A percentile compares a stretch with the other conserved stretches of the same genome.
phyloP scores from a whole-genome alignment of 2,329 filamentous ascomycete species.

The Fusarium annulatum region DNA sequence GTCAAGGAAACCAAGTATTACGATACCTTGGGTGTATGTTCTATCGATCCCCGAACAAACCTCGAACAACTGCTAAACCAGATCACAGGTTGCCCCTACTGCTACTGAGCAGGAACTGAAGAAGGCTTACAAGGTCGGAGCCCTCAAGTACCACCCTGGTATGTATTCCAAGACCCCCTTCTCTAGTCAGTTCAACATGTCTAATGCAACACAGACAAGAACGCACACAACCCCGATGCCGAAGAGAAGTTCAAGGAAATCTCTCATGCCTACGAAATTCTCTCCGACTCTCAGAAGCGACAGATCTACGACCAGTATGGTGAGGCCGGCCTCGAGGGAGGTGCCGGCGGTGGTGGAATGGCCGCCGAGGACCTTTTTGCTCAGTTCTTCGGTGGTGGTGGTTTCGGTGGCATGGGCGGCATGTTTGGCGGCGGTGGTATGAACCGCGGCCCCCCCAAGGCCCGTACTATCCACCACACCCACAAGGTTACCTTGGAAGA shows the following conservation, averaged over 20 bases:
- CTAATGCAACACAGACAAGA: slow-evolving; percentile 78
- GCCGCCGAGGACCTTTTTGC: slow-evolving; percentile 95
- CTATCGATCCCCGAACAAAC: background rate
- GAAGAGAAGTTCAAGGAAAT: slow-evolving; percentile 99
- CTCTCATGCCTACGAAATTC: slow-evolving; percentile 93
- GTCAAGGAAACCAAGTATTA: slow-evolving; percentile 84
- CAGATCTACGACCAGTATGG: slow-evolving; percentile 96
- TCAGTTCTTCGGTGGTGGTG: slow-evolving; percentile 86
- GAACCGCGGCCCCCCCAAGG: slow-evolving; percentile 85
- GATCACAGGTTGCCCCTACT: slow-evolving; percentile 75
- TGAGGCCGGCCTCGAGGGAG: slow-evolving; percentile 94
- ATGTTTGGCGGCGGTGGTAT: slow-evolving; percentile 77
- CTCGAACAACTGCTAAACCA: slow-evolving; percentile 30
- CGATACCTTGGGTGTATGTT: slow-evolving; percentile 79
- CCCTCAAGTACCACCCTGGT: slow-evolving; percentile 88
- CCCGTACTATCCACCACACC: slow-evolving; percentile 95
- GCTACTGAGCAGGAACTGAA: slow-evolving; percentile 89
- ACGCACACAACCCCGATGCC: slow-evolving; percentile 89
- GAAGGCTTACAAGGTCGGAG: slow-evolving; percentile 87
- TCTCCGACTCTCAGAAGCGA: slow-evolving; percentile 93
- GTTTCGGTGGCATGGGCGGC: slow-evolving; percentile 70
- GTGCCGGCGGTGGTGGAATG: slow-evolving; percentile 83
- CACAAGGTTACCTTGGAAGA: slow-evolving; percentile 99
- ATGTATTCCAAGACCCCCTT: slow-evolving; percentile 50
- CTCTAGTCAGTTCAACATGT: background rate